Conservation (phyloP, 805 yeast species). For the Saturnispora saitoi region DNA sequence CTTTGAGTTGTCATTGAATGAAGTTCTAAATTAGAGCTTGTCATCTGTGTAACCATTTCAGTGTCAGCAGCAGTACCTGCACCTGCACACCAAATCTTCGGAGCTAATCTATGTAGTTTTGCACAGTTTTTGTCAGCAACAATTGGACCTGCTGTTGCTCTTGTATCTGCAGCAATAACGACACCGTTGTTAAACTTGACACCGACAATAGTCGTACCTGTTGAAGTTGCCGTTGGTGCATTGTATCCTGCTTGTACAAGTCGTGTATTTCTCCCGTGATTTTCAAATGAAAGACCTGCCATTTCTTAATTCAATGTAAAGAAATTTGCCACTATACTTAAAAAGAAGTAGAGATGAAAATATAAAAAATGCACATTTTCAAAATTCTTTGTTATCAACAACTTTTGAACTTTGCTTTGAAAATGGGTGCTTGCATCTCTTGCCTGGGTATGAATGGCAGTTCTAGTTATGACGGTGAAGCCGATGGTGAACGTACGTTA, state of each 20-base stretch:
- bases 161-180: conserved; percentile 96
- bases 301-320: conserved; percentile 29
- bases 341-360: background rate
- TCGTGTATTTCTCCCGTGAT: conserved; percentile 79
- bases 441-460: conserved; percentile 19
- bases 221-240: conserved; percentile 85
- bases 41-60: conserved; percentile 93
- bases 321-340: conserved; percentile 9
- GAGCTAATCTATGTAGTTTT: conserved; percentile 82
- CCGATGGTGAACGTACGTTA: conserved; percentile 21
- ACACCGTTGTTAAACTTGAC: conserved; percentile 91
- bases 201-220: conserved; percentile 99
- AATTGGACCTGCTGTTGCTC: conserved; percentile 93
- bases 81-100: conserved; percentile 98
- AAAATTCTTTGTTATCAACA: too few species aligned
- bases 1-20: conserved; percentile 75
- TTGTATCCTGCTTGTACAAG: conserved; percentile 61
- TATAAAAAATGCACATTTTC: background rate
- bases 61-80: conserved; percentile 99
- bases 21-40: conserved; percentile 82
- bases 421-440: conserved; percentile 30
- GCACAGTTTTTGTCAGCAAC: conserved; percentile 99
- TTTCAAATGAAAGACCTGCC: conserved; percentile 91
- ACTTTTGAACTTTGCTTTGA: background rate
- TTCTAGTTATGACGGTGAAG: conserved; percentile 7